Base-by-base conservation (phyloP, 129 eudicot species). In the Flaveria ramosissima region DNA sequence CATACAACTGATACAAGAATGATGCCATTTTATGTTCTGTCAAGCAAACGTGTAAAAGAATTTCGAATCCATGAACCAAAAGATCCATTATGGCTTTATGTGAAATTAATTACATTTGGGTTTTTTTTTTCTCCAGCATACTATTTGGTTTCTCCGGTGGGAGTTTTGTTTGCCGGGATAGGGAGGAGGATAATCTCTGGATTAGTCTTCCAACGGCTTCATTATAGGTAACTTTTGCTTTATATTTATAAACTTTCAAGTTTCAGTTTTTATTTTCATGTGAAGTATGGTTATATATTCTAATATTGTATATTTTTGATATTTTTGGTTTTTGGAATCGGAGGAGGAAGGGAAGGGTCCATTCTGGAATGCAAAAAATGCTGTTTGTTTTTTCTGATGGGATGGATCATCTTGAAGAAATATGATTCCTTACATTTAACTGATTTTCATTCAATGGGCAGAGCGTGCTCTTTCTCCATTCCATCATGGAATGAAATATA, bases 181-280 rank as follows among this genome's bases (percentile, higher is more conserved):
- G 27, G 27, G 62, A 20, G 12, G 27, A 62, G 43, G 14, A 23
- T 27, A 48, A 48, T 70, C 30, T 70, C 61, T 32, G 14, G 42
- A 26, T 43, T 21, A 52, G 60, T 70, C 56, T 68, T 42, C 57
- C 73, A 21, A 1, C 17, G 10, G 56, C 30, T 68, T 68, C 71
- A 10, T 46, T 14, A 47, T 12, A 68, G 51, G 74, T 70, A 50
- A 26, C 26, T 14, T 15, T 12, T 50, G n/a, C 30, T 16, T 26
- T 30, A 14, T 48, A 24, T 26, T 16, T 16, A 13, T 70, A 2
- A 70, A 13, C 43, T 70, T 70, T 48, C 16, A 26, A 7, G n/a
- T 47, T 15, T 70, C 19, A 23, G n/a, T 47, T 24, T 70, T 16
- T 30, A 46, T 0, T 70, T 23, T 47, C 3, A 9, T 47, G 51